Conservation (phyloP, 768 basidiomycete genomes). For the Postia placenta region DNA sequence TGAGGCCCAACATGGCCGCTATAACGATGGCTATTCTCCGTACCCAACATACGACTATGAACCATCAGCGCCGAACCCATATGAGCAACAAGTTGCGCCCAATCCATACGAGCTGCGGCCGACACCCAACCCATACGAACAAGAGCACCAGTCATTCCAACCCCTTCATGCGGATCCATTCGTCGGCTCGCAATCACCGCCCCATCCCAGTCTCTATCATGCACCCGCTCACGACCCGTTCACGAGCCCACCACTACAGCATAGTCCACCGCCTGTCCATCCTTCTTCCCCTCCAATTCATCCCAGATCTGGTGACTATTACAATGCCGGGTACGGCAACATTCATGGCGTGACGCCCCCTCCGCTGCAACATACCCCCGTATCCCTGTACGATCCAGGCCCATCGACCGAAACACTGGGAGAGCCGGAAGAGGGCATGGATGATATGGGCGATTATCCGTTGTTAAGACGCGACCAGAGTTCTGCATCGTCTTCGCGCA, state of each 20-base stretch:
- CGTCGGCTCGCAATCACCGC: slow-evolving; percentile 27
- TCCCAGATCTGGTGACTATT: slow-evolving; percentile 8
- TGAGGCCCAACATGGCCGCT: slow-evolving; percentile 54
- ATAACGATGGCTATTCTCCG: slow-evolving; percentile 62
- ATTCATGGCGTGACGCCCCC: slow-evolving; percentile 9
- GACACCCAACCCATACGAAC: slow-evolving; percentile 28
- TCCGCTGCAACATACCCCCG: slow-evolving; percentile 7
- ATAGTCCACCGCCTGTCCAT: slow-evolving; percentile 10
- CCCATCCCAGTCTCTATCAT: slow-evolving; percentile 10
- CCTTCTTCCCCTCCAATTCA: slow-evolving; percentile 14
- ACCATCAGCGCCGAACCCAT: slow-evolving; percentile 31
- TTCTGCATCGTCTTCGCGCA: slow-evolving; percentile 25
- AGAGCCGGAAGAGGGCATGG: slow-evolving; percentile 35
- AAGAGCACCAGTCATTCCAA: slow-evolving; percentile 27
- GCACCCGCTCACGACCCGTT: slow-evolving; percentile 8
- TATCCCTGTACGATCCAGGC: slow-evolving; percentile 4
- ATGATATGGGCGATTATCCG: slow-evolving; percentile 63
- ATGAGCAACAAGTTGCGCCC: slow-evolving; percentile 19
- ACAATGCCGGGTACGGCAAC: slow-evolving; percentile 12
- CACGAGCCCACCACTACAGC: slow-evolving; percentile 3
- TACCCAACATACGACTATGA: slow-evolving; percentile 32
- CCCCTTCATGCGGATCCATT: slow-evolving; percentile 21
- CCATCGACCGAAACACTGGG: background rate
- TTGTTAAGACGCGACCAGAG: slow-evolving; percentile 37
- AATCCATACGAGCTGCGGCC: slow-evolving; percentile 24